phyloP scores from a whole-genome alignment of 148 eudicot genomes.

The Beta vulgaris region DNA sequence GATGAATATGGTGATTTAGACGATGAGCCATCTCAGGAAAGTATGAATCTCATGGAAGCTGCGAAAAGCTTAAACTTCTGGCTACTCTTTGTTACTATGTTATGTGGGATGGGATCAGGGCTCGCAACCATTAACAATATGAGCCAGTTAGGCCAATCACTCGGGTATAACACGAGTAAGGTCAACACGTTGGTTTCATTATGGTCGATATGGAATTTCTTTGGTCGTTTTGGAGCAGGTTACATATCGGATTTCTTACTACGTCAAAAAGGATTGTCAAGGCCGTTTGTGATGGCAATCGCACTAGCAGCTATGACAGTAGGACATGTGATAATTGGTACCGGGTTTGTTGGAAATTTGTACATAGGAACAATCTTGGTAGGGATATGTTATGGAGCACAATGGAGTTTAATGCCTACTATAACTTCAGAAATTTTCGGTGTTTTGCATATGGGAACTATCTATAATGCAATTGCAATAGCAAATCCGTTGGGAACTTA shows the following conservation, averaged over 20 bases:
- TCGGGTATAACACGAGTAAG: conserved; percentile 46
- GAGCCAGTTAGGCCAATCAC: conserved; percentile 84
- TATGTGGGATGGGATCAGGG: conserved; percentile 95
- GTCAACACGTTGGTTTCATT: conserved; percentile 69
- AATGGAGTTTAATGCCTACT: conserved; percentile 88
- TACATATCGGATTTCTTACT: conserved; percentile 66
- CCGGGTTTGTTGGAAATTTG: conserved; percentile 68
- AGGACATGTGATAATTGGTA: conserved; percentile 70
- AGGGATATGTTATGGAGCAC: conserved; percentile 85
- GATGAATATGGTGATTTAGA: not conserved
- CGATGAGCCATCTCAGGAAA: conserved; percentile 28
- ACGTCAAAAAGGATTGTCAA: conserved; percentile 56
- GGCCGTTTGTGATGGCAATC: conserved; percentile 62
- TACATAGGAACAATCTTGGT: conserved; percentile 72
- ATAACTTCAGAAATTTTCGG: conserved; percentile 83
- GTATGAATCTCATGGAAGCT: conserved; percentile 55
- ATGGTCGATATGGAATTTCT: conserved; percentile 95
- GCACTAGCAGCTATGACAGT: conserved; percentile 61
- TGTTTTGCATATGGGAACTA: conserved; percentile 78
- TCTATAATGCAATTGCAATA: conserved; percentile 74
- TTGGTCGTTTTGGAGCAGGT: conserved; percentile 90
- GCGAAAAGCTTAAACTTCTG: conserved; percentile 64
- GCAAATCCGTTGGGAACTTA: conserved; percentile 88
- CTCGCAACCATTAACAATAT: conserved; percentile 86
- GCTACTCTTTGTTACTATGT: conserved; percentile 71